Conservation (phyloP, 2,329 filamentous ascomycete species). For the Colletotrichum ledebouriae region DNA sequence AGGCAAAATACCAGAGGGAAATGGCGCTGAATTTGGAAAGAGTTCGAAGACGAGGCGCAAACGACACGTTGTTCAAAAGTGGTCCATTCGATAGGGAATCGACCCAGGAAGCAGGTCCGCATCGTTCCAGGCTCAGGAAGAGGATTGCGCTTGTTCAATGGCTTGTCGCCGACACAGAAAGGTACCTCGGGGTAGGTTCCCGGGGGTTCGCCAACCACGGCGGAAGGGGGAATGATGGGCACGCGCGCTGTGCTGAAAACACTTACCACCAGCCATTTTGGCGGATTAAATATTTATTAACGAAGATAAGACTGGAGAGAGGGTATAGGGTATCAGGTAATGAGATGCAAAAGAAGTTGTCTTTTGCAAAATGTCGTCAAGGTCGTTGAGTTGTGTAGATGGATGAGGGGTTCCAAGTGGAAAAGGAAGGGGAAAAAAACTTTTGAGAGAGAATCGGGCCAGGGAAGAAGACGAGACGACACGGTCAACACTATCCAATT, state of each 20-base stretch:
- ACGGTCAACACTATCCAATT: conserved; percentile 49
- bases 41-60: background rate
- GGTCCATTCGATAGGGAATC: conserved; percentile 1
- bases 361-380: conserved; percentile 43
- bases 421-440: conserved; percentile 42
- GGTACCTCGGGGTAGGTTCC: background rate
- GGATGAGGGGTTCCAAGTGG: conserved; percentile 6
- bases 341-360: conserved; percentile 42
- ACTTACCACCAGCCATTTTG: conserved; percentile 64
- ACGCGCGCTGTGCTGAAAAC: conserved; percentile 1
- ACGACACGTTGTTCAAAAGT: conserved; percentile 2
- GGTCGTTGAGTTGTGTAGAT: conserved; percentile 34
- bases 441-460: conserved; percentile 44
- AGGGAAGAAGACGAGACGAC: conserved; percentile 47
- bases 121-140: conserved; percentile 1
- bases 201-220: conserved; percentile 33
- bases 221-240: conserved; percentile 8
- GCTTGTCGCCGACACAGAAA: conserved; percentile 12
- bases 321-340: conserved; percentile 48
- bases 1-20: conserved; percentile 46
- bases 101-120: background rate
- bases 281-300: conserved; percentile 40
- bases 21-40: conserved; percentile 49
- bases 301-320: conserved; percentile 35
- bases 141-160: conserved; percentile 33